Conservation (phyloP, 2,329 filamentous ascomycete genomes). For the Cladosporium sp. region DNA sequence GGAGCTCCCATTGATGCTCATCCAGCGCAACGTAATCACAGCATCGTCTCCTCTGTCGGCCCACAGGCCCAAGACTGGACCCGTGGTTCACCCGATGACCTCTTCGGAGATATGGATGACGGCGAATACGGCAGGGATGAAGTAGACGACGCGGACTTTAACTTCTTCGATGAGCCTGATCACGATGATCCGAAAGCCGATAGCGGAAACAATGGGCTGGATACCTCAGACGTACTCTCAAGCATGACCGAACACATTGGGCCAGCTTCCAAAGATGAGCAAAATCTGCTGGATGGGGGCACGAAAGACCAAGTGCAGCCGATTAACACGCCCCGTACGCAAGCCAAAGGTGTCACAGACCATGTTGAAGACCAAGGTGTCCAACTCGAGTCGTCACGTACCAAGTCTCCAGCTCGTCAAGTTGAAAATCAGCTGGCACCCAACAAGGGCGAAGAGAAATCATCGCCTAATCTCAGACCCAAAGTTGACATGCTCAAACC, state of each 20-base stretch:
- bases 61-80: slow-evolving; percentile 12
- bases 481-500: slow-evolving; percentile 15
- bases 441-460: background rate
- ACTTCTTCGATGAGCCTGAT: slow-evolving; percentile 66
- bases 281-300: no score
- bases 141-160: slow-evolving; percentile 80
- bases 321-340: no score
- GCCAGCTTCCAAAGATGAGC: no score
- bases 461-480: background rate
- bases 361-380: no score
- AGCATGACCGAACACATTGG: no score
- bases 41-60: slow-evolving; percentile 22
- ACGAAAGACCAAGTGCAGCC: no score
- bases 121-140: slow-evolving; percentile 64
- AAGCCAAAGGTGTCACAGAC: no score
- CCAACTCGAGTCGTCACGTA: no score
- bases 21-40: slow-evolving; percentile 47
- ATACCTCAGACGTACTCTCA: no score
- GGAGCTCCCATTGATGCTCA: background rate
- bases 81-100: slow-evolving; percentile 47
- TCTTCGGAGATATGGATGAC: slow-evolving; percentile 65
- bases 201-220: no score
- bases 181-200: background rate
- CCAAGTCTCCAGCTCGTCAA: no score
- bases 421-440: background rate